Conservation (phyloP, 768 basidiomycete species). For the Russula olivacea region DNA sequence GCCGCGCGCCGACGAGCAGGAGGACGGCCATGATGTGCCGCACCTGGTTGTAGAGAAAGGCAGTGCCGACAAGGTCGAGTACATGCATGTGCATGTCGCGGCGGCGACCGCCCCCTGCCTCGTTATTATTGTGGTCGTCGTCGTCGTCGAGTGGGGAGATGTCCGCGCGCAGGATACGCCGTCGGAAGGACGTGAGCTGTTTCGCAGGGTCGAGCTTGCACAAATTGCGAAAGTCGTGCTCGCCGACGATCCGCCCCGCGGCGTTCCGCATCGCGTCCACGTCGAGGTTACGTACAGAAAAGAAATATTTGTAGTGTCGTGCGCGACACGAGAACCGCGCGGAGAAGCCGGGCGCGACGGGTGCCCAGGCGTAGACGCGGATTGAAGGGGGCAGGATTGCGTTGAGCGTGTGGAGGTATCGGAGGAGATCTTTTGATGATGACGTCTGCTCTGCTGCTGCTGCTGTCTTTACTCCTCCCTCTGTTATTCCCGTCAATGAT, state of each 20-base stretch:
- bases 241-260: conserved; percentile 66
- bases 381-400: conserved; percentile 84
- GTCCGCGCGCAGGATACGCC: conserved; percentile 61
- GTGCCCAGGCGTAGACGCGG: conserved; percentile 91
- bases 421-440: conserved; percentile 50
- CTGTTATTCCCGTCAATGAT: neutral
- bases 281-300: conserved; percentile 63
- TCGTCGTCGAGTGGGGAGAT: conserved; percentile 41
- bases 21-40: conserved; percentile 90
- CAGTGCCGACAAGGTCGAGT: conserved; percentile 79
- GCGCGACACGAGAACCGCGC: conserved; percentile 81
- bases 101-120: conserved; percentile 23
- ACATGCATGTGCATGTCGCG: conserved; percentile 55
- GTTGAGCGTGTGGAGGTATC: conserved; percentile 79
- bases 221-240: conserved; percentile 93
- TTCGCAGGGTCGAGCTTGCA: conserved; percentile 91
- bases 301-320: conserved; percentile 98
- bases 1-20: conserved; percentile 77
- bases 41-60: conserved; percentile 94
- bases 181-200: conserved; percentile 75
- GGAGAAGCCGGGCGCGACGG: conserved; percentile 71
- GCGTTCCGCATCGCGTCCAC: conserved; percentile 70
- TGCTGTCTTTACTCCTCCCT: neutral
- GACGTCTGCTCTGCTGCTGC: neutral
- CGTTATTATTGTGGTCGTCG: neutral